Evolutionary conservation across 2,329 filamentous ascomycete genomes (phyloP), one percentile per base, ranked within the genome.

Genomic region (Talaromyces sp.): DNA sequence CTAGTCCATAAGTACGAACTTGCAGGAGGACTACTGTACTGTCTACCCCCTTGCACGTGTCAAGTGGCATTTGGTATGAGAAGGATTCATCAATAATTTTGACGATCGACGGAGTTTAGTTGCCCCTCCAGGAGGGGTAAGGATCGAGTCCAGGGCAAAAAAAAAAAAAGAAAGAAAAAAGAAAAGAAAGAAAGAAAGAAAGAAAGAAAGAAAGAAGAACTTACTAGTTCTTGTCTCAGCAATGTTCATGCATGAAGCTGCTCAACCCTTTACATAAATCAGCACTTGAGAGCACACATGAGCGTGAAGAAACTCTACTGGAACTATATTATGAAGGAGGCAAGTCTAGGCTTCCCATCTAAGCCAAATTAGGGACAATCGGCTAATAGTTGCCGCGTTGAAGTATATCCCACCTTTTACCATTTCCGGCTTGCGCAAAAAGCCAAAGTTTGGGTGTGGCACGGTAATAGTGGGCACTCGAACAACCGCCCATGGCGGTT

Each of bases 11-110:
- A 41, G 13, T 24, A 41, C 37, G 19, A 19, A 41, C 37, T 19
- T 22, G n/a, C 19, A 41, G 19, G 22, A 16, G 36, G 22, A 39
- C 36, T 39, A 17, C 13, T 24, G 40, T 27, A 42, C 40, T 16
- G 27, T 22, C 17, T 24, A 16, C 14, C 37, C 49, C 49, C 45
- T 9, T 49, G 45, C 56, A 58, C 53, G 56, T 58, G 52, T 58
- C 43, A 27, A 42, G 5, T 35, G 49, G 36, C 48, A 57, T 40
- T 51, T 51, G 33, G 56, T 49, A 17, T 30, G 17, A 39, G 19
- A 46, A 30, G 30, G 14, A 22, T 35, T 27, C n/a, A 39, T 5
- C 5, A n/a, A 30, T 17, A n/a, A 30, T 30, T 16, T 11, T 11
- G 16, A n/a, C 29, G 17, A n/a, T 44, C 9, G 14, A 9, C 7